Percentiles rank a stretch among this genome's conserved stretches.
phyloP scores from a whole-genome alignment of 2,329 filamentous ascomycete genomes.

The Ophiobolus disseminans region DNA sequence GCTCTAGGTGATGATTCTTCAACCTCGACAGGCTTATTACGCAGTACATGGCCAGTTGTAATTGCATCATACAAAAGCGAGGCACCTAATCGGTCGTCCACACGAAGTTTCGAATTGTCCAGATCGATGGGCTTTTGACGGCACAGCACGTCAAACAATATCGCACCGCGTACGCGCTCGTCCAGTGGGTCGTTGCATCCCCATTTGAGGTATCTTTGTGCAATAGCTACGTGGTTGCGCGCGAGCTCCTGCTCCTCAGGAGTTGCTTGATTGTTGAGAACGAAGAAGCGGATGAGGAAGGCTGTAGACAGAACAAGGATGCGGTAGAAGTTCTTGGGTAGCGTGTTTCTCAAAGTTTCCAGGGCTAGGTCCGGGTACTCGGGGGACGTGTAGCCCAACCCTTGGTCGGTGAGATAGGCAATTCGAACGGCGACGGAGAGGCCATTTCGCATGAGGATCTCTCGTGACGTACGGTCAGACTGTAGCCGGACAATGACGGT shows the following conservation, averaged over 20 bases:
- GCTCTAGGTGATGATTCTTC: constrained; percentile 11
- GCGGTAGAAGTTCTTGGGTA: constrained; percentile 30
- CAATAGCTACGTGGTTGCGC: constrained; percentile 32
- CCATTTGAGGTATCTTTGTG: constrained; percentile 23
- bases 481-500: constrained; percentile 29
- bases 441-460: constrained; percentile 26
- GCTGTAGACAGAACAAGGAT: constrained; percentile 23
- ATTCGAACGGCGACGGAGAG: constrained; percentile 26
- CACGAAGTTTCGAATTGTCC: constrained; percentile 20
- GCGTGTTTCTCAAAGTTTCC: constrained; percentile 10
- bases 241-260: constrained; percentile 30
- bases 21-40: constrained; percentile 13
- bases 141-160: constrained; percentile 22
- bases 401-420: constrained; percentile 23
- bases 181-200: constrained; percentile 15
- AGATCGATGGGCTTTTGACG: constrained; percentile 24
- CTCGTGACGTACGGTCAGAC: constrained; percentile 20
- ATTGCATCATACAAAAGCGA: constrained; percentile 29
- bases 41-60: constrained; percentile 22
- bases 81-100: constrained; percentile 29
- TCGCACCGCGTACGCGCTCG: constrained; percentile 19
- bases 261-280: constrained; percentile 22
- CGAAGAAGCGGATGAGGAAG: constrained; percentile 34
- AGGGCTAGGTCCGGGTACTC: constrained; percentile 15
- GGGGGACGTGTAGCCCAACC: constrained; percentile 14